Evolutionary conservation across 805 yeast species (phyloP).

Genomic region (Scheffersomyces lignosus): DNA sequence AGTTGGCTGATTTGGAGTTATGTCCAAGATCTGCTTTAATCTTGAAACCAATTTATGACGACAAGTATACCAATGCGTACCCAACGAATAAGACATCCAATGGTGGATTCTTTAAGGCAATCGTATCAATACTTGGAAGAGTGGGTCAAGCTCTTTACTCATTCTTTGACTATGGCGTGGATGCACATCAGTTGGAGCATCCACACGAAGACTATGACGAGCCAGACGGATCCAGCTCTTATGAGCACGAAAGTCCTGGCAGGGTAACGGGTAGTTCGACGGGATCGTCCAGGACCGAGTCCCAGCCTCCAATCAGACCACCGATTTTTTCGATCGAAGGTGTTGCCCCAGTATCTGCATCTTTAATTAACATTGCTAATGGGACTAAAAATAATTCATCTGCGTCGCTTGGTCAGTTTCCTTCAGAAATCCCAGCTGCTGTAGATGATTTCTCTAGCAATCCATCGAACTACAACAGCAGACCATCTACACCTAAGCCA

Average conservation of each 20-base stretch:
- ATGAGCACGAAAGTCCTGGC: not conserved
- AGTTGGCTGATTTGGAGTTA: conserved; percentile 56
- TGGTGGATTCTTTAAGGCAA: conserved; percentile 5
- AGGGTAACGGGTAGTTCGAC: not conserved
- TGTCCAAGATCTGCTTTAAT: conserved; percentile 75
- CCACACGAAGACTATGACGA: conserved; percentile 5
- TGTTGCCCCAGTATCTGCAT: not conserved
- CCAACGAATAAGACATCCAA: conserved; percentile 19
- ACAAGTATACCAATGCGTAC: conserved; percentile 14
- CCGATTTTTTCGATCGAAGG: conserved; percentile 4
- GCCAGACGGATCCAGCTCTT: not conserved
- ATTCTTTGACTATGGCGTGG: conserved; percentile 44
- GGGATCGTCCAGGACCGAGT: not conserved
- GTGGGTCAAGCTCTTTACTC: conserved; percentile 35
- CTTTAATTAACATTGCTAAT: not conserved
- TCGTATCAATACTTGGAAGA: conserved; percentile 7
- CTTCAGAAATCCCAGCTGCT: not conserved
- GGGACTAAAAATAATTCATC: not conserved
- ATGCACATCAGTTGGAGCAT: conserved; percentile 16
- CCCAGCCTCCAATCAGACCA: conserved; percentile 2
- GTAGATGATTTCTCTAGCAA: not conserved
- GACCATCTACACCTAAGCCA: conserved; percentile 1
- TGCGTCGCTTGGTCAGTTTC: not conserved
- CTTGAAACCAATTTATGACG: conserved; percentile 57
- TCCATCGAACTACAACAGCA: not conserved